Conservation (phyloP, 768 basidiomycete genomes). For the Boletus huronensis region DNA sequence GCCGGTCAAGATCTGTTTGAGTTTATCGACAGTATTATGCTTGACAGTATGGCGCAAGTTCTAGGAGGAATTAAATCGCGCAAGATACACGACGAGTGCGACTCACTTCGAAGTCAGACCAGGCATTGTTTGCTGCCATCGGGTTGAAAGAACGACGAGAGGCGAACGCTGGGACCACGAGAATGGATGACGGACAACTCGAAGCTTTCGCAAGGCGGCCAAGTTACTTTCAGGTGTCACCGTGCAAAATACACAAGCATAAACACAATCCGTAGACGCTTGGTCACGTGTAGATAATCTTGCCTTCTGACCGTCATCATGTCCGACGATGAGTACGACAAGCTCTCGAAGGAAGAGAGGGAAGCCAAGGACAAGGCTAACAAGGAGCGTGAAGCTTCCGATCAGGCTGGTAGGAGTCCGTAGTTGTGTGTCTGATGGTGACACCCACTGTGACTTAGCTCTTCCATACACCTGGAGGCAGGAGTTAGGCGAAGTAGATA, state of each 20-base stretch:
- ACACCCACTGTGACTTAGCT: slow-evolving; percentile 40
- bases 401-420: slow-evolving; percentile 73
- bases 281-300: slow-evolving; percentile 30
- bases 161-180: slow-evolving; percentile 9
- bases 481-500: slow-evolving; percentile 81
- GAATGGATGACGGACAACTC: slow-evolving; percentile 5
- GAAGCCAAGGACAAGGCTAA: slow-evolving; percentile 68
- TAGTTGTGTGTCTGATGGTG: slow-evolving; percentile 21
- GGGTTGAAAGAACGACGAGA: slow-evolving; percentile 14
- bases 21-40: slow-evolving; percentile 79
- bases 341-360: slow-evolving; percentile 71
- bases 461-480: slow-evolving; percentile 93
- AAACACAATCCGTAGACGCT: slow-evolving; percentile 24
- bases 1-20: slow-evolving; percentile 76
- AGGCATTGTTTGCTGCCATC: slow-evolving; percentile 63
- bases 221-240: slow-evolving; percentile 19
- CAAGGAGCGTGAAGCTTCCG: slow-evolving; percentile 63
- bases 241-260: slow-evolving; percentile 29
- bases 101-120: slow-evolving; percentile 74
- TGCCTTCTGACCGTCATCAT: slow-evolving; percentile 28
- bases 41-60: slow-evolving; percentile 65
- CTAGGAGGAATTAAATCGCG: slow-evolving; percentile 39
- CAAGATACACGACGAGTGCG: background rate
- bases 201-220: slow-evolving; percentile 11
- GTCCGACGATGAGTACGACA: slow-evolving; percentile 62